A percentile compares a stretch with the other conserved stretches of the same genome.
Evolutionary conservation across 1,139 yeast genomes (phyloP).

Genomic region (Suhomyces kunorum): DNA sequence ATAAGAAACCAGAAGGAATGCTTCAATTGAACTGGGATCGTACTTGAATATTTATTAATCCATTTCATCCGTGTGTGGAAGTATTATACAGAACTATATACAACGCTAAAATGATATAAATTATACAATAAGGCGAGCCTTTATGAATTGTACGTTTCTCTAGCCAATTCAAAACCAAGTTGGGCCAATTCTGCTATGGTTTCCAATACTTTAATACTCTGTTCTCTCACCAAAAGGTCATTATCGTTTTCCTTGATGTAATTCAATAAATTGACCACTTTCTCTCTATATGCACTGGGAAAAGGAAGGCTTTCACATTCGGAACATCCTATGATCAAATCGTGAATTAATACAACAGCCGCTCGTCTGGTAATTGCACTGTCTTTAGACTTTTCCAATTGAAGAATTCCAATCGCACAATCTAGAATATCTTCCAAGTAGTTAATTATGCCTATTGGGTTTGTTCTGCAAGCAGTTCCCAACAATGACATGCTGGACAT

Average conservation of each 20-base stretch:
- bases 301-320: constrained; percentile 47
- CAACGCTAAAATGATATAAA: too few relatives aligned
- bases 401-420: constrained; percentile 73
- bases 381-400: constrained; percentile 50
- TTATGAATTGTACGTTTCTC: constrained; percentile 1
- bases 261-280: constrained; percentile 42
- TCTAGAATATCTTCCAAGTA: constrained; percentile 63
- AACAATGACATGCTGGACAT: constrained; percentile 86
- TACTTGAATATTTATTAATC: constrained; percentile 2
- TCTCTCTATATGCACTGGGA: constrained; percentile 48
- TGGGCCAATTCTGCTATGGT: constrained; percentile 42
- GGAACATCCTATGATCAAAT: constrained; percentile 53
- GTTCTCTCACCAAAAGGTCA: constrained; percentile 62
- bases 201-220: constrained; percentile 48
- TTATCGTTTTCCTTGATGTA: constrained; percentile 50
- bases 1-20: constrained; percentile 68
- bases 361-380: constrained; percentile 67
- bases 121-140: too few relatives aligned
- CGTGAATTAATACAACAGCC: constrained; percentile 69
- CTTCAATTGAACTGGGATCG: constrained; percentile 68
- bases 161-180: constrained; percentile 15
- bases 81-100: too few relatives aligned
- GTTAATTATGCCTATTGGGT: constrained; percentile 54
- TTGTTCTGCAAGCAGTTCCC: constrained; percentile 64
- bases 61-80: too few relatives aligned